Evolutionary conservation across 805 yeast species (phyloP).

Genomic region (Hanseniaspora occidentalis): DNA sequence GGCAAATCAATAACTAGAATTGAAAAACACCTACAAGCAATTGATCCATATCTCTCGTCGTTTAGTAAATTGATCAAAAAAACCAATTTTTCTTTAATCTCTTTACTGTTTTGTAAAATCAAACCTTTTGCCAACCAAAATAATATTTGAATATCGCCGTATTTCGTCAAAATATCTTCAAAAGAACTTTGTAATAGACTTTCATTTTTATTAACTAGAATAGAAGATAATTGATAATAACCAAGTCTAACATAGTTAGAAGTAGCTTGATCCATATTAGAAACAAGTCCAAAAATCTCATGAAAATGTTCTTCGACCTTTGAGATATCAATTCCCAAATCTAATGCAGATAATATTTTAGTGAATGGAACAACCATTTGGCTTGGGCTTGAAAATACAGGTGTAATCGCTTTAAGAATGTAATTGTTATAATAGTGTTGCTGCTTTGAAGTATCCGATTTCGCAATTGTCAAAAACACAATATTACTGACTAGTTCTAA

Average conservation of each 20-base stretch:
- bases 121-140: conserved; percentile 69
- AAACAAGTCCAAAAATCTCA: conserved; percentile 1
- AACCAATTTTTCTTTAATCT: conserved; percentile 24
- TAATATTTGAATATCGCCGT: conserved; percentile 29
- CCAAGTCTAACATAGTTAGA: conserved; percentile 19
- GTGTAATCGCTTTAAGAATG: conserved; percentile 1
- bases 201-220: conserved; percentile 48
- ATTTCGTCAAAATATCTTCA: conserved; percentile 19
- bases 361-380: conserved; percentile 28
- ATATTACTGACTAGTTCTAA: conserved; percentile 5
- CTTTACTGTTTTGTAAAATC: conserved; percentile 40
- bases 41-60: conserved; percentile 22
- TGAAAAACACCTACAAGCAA: conserved; percentile 44
- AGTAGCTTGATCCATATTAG: conserved; percentile 3
- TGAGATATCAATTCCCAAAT: conserved; percentile 1
- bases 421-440: conserved; percentile 1
- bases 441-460: conserved; percentile 1
- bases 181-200: conserved; percentile 8
- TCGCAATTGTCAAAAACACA: conserved; percentile 7
- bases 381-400: conserved; percentile 12
- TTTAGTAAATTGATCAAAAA: conserved; percentile 26
- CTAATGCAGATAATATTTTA: conserved; percentile 41
- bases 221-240: conserved; percentile 41
- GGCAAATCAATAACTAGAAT: conserved; percentile 57
- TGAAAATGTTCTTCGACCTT: not conserved